Percentiles rank a stretch among this genome's conserved stretches.
phyloP scores from a whole-genome alignment of 257 asterid species.

The Plantago ovata region DNA sequence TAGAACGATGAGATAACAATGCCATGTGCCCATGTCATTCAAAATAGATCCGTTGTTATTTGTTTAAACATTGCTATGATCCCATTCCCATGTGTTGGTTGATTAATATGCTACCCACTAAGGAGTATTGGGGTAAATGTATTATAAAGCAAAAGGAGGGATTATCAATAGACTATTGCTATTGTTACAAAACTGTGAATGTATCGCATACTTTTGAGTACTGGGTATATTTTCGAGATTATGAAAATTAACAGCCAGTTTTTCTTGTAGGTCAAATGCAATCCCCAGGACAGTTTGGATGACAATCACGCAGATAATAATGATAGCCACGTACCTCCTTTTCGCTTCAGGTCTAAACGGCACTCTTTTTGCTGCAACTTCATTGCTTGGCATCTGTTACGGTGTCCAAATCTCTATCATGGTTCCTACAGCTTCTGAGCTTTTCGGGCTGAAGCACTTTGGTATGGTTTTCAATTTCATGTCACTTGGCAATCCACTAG shows the following conservation, averaged over 20 bases:
- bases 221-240: not conserved
- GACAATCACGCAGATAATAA: constrained; percentile 48
- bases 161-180: too few relatives aligned
- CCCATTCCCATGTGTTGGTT: too few relatives aligned
- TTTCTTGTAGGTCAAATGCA: constrained; percentile 46
- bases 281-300: constrained; percentile 69
- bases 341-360: constrained; percentile 47
- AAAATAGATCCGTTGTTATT: too few relatives aligned
- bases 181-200: too few relatives aligned
- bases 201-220: too few relatives aligned
- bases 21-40: too few relatives aligned
- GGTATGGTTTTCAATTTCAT: constrained; percentile 60
- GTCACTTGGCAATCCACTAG: constrained; percentile 63
- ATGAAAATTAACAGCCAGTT: not conserved
- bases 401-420: constrained; percentile 58
- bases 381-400: constrained; percentile 66
- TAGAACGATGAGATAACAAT: too few relatives aligned
- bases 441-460: constrained; percentile 64
- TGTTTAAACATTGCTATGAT: too few relatives aligned
- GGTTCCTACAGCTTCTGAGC: constrained; percentile 71
- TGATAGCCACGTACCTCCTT: constrained; percentile 55
- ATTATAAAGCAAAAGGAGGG: too few relatives aligned
- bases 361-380: constrained; percentile 46
- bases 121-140: too few relatives aligned
- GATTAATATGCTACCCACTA: too few relatives aligned